Conservation (phyloP, 257 asterid species). For the Datura wrightii region DNA sequence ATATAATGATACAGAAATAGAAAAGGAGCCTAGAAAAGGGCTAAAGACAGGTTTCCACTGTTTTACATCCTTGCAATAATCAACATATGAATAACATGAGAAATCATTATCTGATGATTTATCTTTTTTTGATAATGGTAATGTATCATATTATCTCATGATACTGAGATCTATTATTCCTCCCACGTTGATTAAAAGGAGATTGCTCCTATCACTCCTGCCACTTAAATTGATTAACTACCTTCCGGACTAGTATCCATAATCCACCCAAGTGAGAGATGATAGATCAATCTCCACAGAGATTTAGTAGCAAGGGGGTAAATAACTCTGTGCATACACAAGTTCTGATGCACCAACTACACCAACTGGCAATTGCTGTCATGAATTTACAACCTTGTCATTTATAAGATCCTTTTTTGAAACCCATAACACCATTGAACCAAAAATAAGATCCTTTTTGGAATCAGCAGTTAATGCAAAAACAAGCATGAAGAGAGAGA, state of each 20-base stretch:
- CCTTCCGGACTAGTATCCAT: slow-evolving; percentile 14
- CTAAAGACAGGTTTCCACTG: neutral
- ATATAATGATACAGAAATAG: slow-evolving; percentile 12
- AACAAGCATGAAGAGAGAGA: neutral
- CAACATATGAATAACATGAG: slow-evolving; percentile 27
- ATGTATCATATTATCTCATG: neutral
- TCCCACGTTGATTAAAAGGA: neutral
- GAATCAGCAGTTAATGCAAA: neutral
- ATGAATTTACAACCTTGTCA: slow-evolving; percentile 14
- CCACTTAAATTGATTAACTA: neutral
- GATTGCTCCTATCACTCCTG: neutral
- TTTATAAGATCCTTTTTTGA: slow-evolving; percentile 16
- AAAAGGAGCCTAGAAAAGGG: neutral
- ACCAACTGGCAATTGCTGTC: slow-evolving; percentile 21
- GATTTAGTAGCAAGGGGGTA: neutral
- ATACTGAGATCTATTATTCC: neutral
- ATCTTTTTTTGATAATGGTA: too few species aligned
- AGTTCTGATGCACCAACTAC: slow-evolving; percentile 9
- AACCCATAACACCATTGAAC: slow-evolving; percentile 14
- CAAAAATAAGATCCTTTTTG: neutral
- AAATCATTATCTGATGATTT: neutral
- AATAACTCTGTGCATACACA: neutral
- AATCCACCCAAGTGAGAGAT: neutral
- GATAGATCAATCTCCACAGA: slow-evolving; percentile 4
- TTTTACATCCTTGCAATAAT: slow-evolving; percentile 26